These are phyloP conservation scores for Nemania abortiva DNA, from an alignment of 2,329 filamentous ascomycete species.

Conservation along the genomic window DNA sequence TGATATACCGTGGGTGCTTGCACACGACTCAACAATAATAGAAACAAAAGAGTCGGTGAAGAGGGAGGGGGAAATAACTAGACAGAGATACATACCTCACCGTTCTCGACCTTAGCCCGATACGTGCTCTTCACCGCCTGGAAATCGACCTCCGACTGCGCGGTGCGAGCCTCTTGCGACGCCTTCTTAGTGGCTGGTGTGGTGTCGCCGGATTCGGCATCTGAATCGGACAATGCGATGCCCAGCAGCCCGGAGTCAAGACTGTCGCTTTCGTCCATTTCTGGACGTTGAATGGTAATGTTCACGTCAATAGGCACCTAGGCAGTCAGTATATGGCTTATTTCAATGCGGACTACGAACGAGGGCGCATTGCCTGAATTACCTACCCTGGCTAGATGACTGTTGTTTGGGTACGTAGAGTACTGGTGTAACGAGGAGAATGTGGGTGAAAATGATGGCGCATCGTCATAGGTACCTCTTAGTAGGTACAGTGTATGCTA, in stretches of 20 bases:
- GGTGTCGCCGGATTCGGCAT: constrained; percentile 46
- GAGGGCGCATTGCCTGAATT: not conserved
- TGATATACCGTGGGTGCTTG: not conserved
- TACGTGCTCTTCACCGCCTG: constrained; percentile 61
- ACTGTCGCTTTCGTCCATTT: constrained; percentile 51
- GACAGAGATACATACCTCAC: constrained; percentile 57
- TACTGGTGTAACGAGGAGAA: not conserved
- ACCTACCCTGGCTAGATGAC: not conserved
- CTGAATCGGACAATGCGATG: constrained; percentile 58
- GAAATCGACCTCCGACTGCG: constrained; percentile 65
- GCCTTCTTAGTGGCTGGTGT: constrained; percentile 35
- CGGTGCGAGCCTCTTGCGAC: constrained; percentile 38
- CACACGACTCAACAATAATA: not conserved
- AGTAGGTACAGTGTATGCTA: constrained; percentile 24
- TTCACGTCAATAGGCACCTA: not conserved
- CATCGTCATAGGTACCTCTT: no score
- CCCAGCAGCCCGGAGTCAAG: constrained; percentile 55
- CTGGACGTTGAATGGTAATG: not conserved
- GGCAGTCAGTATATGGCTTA: no score
- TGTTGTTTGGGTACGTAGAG: no score
- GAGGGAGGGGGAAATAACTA: not conserved
- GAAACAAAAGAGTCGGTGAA: not conserved
- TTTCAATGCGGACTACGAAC: not conserved
- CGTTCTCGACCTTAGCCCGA: constrained; percentile 64
- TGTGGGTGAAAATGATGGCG: not conserved